phyloP scores from a whole-genome alignment of 257 asterid genomes.

The Rehmannia glutinosa region DNA sequence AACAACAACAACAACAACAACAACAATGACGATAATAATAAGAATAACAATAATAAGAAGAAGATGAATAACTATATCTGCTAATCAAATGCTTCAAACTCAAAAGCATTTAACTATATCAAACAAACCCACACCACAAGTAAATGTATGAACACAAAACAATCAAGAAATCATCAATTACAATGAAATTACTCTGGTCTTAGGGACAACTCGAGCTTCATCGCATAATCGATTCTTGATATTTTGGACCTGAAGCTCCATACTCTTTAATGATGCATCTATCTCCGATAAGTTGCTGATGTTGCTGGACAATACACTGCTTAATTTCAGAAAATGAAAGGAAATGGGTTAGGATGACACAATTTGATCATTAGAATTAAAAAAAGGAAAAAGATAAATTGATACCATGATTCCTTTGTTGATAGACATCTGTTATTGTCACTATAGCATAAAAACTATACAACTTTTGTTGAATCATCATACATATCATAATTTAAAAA shows the following conservation, averaged over 20 bases:
- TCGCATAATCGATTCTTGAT: slow-evolving; percentile 71
- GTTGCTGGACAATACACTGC: slow-evolving; percentile 81
- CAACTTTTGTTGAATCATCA: too few species aligned
- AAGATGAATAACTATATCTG: background rate
- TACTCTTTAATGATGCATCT: slow-evolving; percentile 61
- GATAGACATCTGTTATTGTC: too few species aligned
- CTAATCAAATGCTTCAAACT: background rate
- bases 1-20: too few species aligned
- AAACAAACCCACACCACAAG: background rate
- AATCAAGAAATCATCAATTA: background rate
- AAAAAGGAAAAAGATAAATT: too few species aligned
- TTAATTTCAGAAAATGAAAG: slow-evolving; percentile 8
- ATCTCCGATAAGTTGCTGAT: slow-evolving; percentile 67
- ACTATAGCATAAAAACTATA: too few species aligned
- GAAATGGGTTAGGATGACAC: background rate
- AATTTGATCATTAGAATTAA: too few species aligned
- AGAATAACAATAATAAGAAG: too few species aligned
- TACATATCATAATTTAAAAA: too few species aligned
- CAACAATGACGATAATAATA: too few species aligned
- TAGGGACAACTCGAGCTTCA: slow-evolving; percentile 82
- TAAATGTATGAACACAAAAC: background rate
- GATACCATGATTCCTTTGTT: too few species aligned
- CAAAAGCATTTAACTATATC: background rate
- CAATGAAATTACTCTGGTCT: slow-evolving; percentile 54
- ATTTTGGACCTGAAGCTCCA: slow-evolving; percentile 92